Conservation (phyloP, 306 rosid genomes). For the Lathyrus oleraceus region DNA sequence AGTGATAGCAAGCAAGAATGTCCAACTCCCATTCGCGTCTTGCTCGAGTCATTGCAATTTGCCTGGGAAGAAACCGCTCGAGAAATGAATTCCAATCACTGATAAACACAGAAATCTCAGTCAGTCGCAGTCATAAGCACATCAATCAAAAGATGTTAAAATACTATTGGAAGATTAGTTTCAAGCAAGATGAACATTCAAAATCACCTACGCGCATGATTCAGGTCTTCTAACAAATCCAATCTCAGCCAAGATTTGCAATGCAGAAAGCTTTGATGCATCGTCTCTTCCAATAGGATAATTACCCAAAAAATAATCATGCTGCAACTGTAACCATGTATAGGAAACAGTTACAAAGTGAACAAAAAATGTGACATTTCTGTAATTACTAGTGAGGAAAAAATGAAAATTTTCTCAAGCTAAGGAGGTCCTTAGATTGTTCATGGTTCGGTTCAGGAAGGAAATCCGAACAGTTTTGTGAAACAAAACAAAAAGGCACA, state of each 20-base stretch:
- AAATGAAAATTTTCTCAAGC: background rate
- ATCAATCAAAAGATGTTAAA: constrained; percentile 17
- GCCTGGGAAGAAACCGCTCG: constrained; percentile 84
- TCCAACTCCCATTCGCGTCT: constrained; percentile 95
- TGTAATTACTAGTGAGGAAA: background rate
- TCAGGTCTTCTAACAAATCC: constrained; percentile 72
- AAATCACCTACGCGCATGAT: constrained; percentile 76
- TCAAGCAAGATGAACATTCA: constrained; percentile 26
- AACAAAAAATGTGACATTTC: background rate
- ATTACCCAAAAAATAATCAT: constrained; percentile 89
- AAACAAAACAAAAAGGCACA: constrained; percentile 36
- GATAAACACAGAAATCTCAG: constrained; percentile 31
- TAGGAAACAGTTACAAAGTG: background rate
- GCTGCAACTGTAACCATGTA: constrained; percentile 74
- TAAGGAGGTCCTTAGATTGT: background rate
- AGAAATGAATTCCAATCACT: constrained; percentile 93
- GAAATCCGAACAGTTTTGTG: background rate
- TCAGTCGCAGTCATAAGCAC: constrained; percentile 28
- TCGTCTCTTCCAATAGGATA: constrained; percentile 96
- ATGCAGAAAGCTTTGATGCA: constrained; percentile 88
- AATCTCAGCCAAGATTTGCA: constrained; percentile 88
- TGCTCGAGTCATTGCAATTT: constrained; percentile 86
- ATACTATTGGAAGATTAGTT: constrained; percentile 16
- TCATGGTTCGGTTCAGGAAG: background rate
- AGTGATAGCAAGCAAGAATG: constrained; percentile 80